Evolutionary conservation across 2,329 filamentous ascomycete species (phyloP).

Genomic region (Cordyceps sp.): DNA sequence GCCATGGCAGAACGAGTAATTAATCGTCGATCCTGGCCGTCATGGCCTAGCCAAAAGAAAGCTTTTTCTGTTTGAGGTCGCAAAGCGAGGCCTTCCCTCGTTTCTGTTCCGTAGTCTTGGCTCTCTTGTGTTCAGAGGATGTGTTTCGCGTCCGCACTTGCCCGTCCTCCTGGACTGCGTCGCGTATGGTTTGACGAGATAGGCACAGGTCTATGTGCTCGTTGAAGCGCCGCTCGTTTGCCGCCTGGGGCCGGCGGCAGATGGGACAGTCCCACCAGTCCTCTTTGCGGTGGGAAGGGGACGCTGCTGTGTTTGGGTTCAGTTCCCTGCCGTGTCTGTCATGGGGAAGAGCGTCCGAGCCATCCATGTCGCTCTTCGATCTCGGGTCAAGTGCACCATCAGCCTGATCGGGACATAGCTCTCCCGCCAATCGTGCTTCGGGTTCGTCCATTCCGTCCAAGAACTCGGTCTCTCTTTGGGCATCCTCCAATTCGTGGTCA

Average conservation of each 20-base stretch:
- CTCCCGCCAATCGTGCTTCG: slow-evolving; percentile 53
- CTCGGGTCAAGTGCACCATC: not conserved
- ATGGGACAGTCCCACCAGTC: slow-evolving; percentile 77
- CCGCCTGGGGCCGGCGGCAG: slow-evolving; percentile 57
- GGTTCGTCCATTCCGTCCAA: slow-evolving; percentile 28
- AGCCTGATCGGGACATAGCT: slow-evolving; percentile 21
- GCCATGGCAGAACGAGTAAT: too few species aligned
- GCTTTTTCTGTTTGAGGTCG: slow-evolving; percentile 33
- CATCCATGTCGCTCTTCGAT: not conserved
- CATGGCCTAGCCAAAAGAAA: slow-evolving; percentile 28
- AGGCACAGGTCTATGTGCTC: slow-evolving; percentile 86
- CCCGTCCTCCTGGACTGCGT: slow-evolving; percentile 48
- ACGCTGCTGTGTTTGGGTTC: slow-evolving; percentile 25
- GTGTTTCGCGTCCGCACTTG: slow-evolving; percentile 10
- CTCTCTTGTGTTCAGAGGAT: slow-evolving; percentile 20
- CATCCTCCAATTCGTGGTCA: slow-evolving; percentile 3
- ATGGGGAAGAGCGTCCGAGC: slow-evolving; percentile 1
- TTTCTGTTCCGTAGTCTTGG: slow-evolving; percentile 20
- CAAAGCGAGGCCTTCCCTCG: slow-evolving; percentile 14
- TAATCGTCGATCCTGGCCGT: too few species aligned
- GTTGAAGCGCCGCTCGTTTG: slow-evolving; percentile 69
- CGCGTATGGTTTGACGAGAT: slow-evolving; percentile 70
- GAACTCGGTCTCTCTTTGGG: slow-evolving; percentile 19
- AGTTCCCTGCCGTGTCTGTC: slow-evolving; percentile 29
- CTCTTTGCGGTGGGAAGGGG: slow-evolving; percentile 14